Evolutionary conservation across 2,329 filamentous ascomycete genomes (phyloP), one percentile per base, ranked within the genome.

Genomic region (Zasmidium citrigriseum): DNA sequence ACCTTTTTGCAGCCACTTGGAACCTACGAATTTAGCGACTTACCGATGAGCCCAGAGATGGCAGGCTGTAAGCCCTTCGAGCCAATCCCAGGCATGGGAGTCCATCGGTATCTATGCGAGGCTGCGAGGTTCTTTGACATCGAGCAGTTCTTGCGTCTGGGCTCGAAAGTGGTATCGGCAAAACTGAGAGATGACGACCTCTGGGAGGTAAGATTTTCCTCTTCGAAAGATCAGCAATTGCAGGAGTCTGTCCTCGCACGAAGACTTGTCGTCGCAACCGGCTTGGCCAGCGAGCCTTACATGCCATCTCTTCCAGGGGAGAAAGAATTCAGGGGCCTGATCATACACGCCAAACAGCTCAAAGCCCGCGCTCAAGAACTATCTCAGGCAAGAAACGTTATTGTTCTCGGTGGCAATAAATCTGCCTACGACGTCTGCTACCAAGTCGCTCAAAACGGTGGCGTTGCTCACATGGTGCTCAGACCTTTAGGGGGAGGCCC

Each of bases 21-120:
- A 1, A 87, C 84, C 0, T 89, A 86, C 64, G 87, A 92, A 70
- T 91, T 83, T 66, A 83, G 84, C 0, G 89, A 90, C 65, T 90
- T 89, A 57, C 87, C 87, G 22, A 88, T 92, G 85, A 48, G 4
- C 11, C 14, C 20, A 78, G 72, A 70, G 1, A 57, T 77, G 7
- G 76, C 76, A 54, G 73, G 69, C 21, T 75, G 80, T 22, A 73
- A 77, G 50, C 63, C 69, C 2, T 82, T 81, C 11, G 68, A 86
- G 55, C 84, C 88, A 67, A 82, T 89, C 49, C 80, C 85, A 0
- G 86, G 83, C 0, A 61, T 75, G 0, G 79, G 81, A 1, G 71
- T 87, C 55, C 79, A 85, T 64, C 65, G 72, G 1, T 89, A 89
- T 68, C 72, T 88, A 5, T 75, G 76, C 29, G 77, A 80, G 1